phyloP scores from a whole-genome alignment of 805 yeast genomes.

The Candida piceae region DNA sequence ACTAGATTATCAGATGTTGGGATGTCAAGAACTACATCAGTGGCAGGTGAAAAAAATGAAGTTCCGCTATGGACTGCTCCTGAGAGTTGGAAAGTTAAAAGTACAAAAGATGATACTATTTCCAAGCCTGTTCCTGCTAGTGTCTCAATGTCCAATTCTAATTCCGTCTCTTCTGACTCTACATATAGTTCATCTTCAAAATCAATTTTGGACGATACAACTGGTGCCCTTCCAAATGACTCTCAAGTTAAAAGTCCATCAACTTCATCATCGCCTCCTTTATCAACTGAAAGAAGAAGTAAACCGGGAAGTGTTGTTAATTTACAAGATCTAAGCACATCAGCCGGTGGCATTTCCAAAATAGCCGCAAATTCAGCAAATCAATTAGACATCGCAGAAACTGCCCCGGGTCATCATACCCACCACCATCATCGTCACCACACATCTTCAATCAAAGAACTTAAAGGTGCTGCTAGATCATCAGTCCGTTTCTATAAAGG shows the following conservation, averaged over 20 bases:
- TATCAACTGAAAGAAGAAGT: conserved; percentile 1
- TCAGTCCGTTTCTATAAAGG: conserved; percentile 70
- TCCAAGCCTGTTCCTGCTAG: conserved; percentile 1
- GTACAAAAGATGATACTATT: conserved; percentile 12
- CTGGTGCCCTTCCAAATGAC: conserved; percentile 11
- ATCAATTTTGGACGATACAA: conserved; percentile 9
- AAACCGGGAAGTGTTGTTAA: neutral
- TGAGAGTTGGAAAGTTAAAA: conserved; percentile 57
- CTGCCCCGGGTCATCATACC: conserved; percentile 9
- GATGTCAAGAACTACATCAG: conserved; percentile 23
- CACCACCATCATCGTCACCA: conserved; percentile 14
- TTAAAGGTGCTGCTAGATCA: conserved; percentile 29
- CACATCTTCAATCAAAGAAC: conserved; percentile 18
- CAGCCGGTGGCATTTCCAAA: too few species aligned
- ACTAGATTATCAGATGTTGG: conserved; percentile 14
- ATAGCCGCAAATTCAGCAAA: too few species aligned
- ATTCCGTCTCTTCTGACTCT: conserved; percentile 11
- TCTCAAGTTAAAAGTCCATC: conserved; percentile 9
- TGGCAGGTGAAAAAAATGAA: conserved; percentile 10
- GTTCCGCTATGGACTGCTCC: conserved; percentile 47
- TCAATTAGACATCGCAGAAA: too few species aligned
- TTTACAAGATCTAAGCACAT: neutral
- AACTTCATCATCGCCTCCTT: conserved; percentile 5
- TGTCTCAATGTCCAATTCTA: conserved; percentile 15
- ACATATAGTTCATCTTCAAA: conserved; percentile 5